These are phyloP conservation scores for Aspergillus tanneri DNA, from an alignment of 2,329 filamentous ascomycete species.

Conservation along the genomic window DNA sequence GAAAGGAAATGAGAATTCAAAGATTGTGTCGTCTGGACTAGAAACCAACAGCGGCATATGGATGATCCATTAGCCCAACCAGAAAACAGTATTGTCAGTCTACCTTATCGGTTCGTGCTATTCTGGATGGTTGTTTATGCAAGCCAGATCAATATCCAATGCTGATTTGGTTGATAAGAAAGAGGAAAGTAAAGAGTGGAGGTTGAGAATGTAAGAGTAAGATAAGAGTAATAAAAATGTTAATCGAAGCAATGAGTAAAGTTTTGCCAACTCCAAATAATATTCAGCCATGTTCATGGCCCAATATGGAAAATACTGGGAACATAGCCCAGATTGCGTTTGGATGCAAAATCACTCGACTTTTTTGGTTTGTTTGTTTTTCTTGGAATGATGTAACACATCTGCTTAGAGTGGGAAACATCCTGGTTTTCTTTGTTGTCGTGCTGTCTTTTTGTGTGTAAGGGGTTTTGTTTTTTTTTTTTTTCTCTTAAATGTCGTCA, in stretches of 20 bases:
- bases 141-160: background rate
- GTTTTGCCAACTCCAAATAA: conserved; percentile 4
- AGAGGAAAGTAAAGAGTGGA: conserved; percentile 1
- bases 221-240: background rate
- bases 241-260: too few relatives aligned
- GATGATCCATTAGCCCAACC: background rate
- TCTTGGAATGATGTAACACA: background rate
- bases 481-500: conserved; percentile 18
- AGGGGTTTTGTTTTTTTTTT: background rate
- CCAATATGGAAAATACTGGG: too few relatives aligned
- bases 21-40: conserved; percentile 14
- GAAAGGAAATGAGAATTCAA: conserved; percentile 15
- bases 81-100: background rate
- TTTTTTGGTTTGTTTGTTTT: conserved; percentile 9
- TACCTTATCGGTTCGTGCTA: background rate
- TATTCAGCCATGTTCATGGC: background rate
- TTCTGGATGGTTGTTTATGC: background rate
- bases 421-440: background rate
- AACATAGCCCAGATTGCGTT: background rate
- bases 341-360: background rate
- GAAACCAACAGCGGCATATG: conserved; percentile 12
- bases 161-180: conserved; percentile 3
- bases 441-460: background rate
- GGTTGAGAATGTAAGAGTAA: background rate
- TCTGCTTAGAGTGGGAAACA: background rate